phyloP scores from a whole-genome alignment of 1,284 basidiomycete genomes.

The Cryptococcus deneoformans region DNA sequence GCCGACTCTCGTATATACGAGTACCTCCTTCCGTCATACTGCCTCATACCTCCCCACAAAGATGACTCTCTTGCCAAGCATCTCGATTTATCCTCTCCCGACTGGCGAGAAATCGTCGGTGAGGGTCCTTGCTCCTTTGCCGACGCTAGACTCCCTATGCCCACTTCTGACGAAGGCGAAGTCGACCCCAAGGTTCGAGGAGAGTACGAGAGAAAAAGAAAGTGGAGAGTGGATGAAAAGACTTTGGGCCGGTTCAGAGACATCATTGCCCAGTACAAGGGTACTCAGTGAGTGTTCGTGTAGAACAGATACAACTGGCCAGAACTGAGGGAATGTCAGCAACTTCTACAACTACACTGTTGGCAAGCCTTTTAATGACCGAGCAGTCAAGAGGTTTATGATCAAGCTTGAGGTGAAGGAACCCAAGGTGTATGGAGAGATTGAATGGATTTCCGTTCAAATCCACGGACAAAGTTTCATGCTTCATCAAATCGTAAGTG shows the following conservation, averaged over 20 bases:
- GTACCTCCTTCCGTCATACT: conserved; percentile 93
- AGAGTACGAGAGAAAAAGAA: conserved; percentile 46
- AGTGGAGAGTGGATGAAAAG: conserved; percentile 63
- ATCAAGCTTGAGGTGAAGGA: conserved; percentile 69
- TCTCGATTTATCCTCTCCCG: conserved; percentile 47
- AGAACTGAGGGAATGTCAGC: conserved; percentile 49
- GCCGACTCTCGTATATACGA: conserved; percentile 97
- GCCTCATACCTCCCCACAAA: conserved; percentile 87
- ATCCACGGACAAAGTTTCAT: conserved; percentile 99
- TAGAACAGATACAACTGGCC: not conserved
- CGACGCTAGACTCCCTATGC: conserved; percentile 44
- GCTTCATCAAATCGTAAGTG: conserved; percentile 77
- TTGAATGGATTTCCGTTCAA: conserved; percentile 92
- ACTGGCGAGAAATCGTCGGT: conserved; percentile 42
- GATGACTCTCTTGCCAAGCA: conserved; percentile 60
- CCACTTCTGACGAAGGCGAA: conserved; percentile 23
- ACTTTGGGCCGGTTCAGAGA: conserved; percentile 60
- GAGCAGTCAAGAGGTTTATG: conserved; percentile 78
- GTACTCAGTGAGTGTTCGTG: conserved; percentile 51
- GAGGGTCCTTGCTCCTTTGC: conserved; percentile 33
- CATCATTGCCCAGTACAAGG: conserved; percentile 65
- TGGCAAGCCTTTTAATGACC: conserved; percentile 77
- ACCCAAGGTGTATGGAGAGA: conserved; percentile 68
- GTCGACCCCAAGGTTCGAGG: conserved; percentile 29
- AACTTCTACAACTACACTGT: conserved; percentile 99